phyloP scores from a whole-genome alignment of 202 grass and related monocot species.

The Panicum hallii region DNA sequence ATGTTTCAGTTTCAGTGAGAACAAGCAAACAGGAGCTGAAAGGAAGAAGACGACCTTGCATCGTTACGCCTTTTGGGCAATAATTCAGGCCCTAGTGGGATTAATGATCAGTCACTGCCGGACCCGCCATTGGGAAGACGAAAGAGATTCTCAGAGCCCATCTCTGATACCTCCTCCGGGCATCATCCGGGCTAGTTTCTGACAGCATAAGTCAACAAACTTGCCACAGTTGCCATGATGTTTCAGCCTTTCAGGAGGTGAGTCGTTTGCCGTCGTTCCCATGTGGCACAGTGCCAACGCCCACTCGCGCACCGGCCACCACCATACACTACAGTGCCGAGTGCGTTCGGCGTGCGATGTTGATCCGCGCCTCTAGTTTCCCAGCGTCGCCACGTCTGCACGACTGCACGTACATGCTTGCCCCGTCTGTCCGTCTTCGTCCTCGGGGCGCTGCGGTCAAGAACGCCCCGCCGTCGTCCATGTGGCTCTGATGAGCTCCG shows the following conservation, averaged over 20 bases:
- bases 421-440: background rate
- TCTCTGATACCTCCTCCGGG: background rate
- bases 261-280: background rate
- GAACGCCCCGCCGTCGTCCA: background rate
- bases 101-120: conserved; percentile 14
- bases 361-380: background rate
- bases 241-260: background rate
- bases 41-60: background rate
- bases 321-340: too few species aligned
- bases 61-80: conserved; percentile 17
- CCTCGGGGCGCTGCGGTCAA: background rate
- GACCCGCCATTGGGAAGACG: conserved; percentile 33
- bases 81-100: conserved; percentile 48
- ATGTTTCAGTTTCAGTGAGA: conserved; percentile 9
- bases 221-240: background rate
- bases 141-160: conserved; percentile 17
- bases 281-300: too few species aligned
- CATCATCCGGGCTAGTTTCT: background rate
- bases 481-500: background rate
- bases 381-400: background rate
- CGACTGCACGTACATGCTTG: background rate
- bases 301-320: too few species aligned
- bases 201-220: conserved; percentile 10
- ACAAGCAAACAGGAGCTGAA: background rate
- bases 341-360: conserved; percentile 2